Percentiles rank a stretch among this genome's conserved stretches.
These are phyloP conservation scores for Hypoxylon cercidicola DNA, from an alignment of 495 filamentous ascomycete genomes.

Conservation along the genomic window DNA sequence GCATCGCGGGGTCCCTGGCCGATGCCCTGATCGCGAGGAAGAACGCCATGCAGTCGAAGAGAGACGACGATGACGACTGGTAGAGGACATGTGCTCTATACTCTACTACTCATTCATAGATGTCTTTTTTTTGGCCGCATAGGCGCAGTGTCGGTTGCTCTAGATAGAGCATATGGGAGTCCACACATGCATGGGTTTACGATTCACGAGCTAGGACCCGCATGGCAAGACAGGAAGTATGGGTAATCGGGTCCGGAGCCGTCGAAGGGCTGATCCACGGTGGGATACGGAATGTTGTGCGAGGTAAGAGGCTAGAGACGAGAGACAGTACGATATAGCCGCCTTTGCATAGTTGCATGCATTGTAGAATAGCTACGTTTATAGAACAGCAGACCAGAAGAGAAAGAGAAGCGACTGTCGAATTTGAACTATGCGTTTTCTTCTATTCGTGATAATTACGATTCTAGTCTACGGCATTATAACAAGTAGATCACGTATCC, in stretches of 20 bases:
- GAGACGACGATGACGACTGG: slow-evolving; percentile 80
- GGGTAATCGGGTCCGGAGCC: not conserved
- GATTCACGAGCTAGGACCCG: slow-evolving; percentile 27
- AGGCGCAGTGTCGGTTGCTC: not conserved
- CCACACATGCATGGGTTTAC: slow-evolving; percentile 8
- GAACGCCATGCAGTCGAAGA: slow-evolving; percentile 72
- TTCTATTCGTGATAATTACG: not conserved
- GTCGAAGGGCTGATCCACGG: not conserved
- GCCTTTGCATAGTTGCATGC: too few relatives aligned
- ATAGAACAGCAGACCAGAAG: slow-evolving; percentile 28
- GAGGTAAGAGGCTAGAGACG: slow-evolving; percentile 9
- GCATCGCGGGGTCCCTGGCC: slow-evolving; percentile 84
- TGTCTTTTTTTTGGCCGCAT: too few relatives aligned
- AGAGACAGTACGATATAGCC: slow-evolving; percentile 27
- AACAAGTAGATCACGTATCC: slow-evolving; percentile 28
- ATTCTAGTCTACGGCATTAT: not conserved
- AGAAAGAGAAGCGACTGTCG: slow-evolving; percentile 9
- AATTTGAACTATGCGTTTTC: slow-evolving; percentile 9
- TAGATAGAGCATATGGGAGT: not conserved
- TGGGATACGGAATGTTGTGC: not conserved
- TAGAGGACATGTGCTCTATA: too few relatives aligned
- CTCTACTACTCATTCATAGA: too few relatives aligned
- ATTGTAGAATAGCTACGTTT: slow-evolving; percentile 29
- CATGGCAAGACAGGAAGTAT: slow-evolving; percentile 18
- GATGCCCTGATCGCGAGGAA: slow-evolving; percentile 78